These are phyloP conservation scores for Pythium rishiriense DNA, from an alignment of 352 stramenopile species.

Conservation along the genomic window DNA sequence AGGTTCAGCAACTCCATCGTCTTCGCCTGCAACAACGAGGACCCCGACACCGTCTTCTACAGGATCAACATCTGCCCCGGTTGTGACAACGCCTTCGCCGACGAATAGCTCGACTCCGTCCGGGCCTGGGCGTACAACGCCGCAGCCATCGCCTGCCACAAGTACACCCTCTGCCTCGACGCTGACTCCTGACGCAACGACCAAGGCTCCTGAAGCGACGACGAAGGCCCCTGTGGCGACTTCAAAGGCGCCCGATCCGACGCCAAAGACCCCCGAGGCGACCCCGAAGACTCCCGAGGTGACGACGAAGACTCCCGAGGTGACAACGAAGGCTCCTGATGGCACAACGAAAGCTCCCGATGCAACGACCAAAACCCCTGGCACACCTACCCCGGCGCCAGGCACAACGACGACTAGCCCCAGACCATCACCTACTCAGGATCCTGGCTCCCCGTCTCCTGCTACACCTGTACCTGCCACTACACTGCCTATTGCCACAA, in stretches of 20 bases:
- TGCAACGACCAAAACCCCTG: conserved; percentile 2
- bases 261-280: background rate
- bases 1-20: too few species aligned
- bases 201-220: conserved; percentile 3
- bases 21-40: background rate
- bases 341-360: conserved; percentile 1
- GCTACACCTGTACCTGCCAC: background rate
- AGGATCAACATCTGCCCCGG: background rate
- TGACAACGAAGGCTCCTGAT: background rate
- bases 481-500: background rate
- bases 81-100: background rate
- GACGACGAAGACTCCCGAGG: background rate
- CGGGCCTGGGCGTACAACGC: background rate
- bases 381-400: background rate
- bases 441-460: conserved; percentile 2
- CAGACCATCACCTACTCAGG: background rate
- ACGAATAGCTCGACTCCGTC: background rate
- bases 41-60: background rate
- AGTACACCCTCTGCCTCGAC: conserved; percentile 5
- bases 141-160: background rate
- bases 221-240: conserved; percentile 2
- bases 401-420: conserved; percentile 1
- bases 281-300: background rate
- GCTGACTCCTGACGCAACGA: background rate
- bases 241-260: conserved; percentile 4